phyloP scores from a whole-genome alignment of 495 filamentous ascomycete genomes.

The Penicillium bialowiezense region DNA sequence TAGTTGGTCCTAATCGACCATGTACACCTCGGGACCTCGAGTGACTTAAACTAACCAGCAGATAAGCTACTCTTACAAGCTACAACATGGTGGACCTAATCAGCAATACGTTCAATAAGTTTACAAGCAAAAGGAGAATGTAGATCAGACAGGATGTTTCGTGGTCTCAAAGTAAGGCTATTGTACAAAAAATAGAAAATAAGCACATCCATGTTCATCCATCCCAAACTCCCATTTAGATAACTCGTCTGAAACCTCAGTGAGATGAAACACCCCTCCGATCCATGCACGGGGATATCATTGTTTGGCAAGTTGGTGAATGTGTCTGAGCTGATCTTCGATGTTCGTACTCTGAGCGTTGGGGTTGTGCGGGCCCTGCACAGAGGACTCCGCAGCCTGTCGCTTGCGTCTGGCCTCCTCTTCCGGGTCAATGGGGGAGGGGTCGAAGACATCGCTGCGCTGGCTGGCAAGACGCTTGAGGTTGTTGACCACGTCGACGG shows the following conservation, averaged over 20 bases:
- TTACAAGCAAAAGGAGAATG: background rate
- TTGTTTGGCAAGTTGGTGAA: slow-evolving; percentile 42
- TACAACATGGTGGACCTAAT: background rate
- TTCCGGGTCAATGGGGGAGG: slow-evolving; percentile 47
- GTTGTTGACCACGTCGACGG: slow-evolving; percentile 85
- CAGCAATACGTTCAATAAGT: too few relatives aligned
- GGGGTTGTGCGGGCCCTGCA: slow-evolving; percentile 6
- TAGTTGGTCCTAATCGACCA: too few relatives aligned
- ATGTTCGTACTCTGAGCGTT: slow-evolving; percentile 46
- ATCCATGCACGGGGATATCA: slow-evolving; percentile 8
- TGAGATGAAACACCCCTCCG: background rate
- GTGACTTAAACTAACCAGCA: too few relatives aligned
- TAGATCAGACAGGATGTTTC: slow-evolving; percentile 5
- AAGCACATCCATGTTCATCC: slow-evolving; percentile 10
- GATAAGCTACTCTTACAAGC: background rate
- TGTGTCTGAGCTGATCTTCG: slow-evolving; percentile 49
- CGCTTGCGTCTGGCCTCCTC: slow-evolving; percentile 76
- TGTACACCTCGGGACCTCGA: too few relatives aligned
- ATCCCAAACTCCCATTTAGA: slow-evolving; percentile 13
- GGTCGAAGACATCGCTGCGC: slow-evolving; percentile 87
- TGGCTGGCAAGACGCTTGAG: slow-evolving; percentile 95
- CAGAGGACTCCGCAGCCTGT: slow-evolving; percentile 45
- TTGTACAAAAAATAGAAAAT: slow-evolving; percentile 15
- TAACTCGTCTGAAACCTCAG: slow-evolving; percentile 9
- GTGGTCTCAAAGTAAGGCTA: slow-evolving; percentile 3